phyloP scores from a whole-genome alignment of 805 yeast species.

The Maudiozyma saulgeensis region DNA sequence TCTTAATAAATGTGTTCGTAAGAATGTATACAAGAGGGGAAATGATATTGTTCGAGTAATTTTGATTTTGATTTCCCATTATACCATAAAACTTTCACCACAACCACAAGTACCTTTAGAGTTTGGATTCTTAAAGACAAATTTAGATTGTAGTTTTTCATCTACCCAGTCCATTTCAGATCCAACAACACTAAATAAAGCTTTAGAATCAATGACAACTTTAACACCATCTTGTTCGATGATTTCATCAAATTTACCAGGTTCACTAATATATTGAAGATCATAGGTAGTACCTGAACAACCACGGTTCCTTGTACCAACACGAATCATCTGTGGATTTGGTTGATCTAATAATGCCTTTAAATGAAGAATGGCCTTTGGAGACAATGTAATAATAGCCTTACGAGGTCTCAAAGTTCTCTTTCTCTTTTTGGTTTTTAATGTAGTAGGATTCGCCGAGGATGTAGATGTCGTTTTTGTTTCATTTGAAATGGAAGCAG shows the following conservation, averaged over 20 bases:
- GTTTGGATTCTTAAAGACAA: conserved; percentile 91
- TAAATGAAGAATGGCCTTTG: conserved; percentile 68
- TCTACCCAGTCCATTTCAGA: conserved; percentile 98
- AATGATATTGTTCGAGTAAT: not conserved
- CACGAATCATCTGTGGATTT: conserved; percentile 77
- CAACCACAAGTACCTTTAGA: conserved; percentile 98
- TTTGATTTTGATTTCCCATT: conserved; percentile 7
- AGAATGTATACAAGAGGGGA: not conserved
- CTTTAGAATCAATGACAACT: conserved; percentile 90
- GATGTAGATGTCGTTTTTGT: not conserved
- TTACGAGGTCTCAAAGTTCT: conserved; percentile 77
- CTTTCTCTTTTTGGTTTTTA: conserved; percentile 34
- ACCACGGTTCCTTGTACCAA: conserved; percentile 93
- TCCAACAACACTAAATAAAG: conserved; percentile 89
- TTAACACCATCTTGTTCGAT: conserved; percentile 90
- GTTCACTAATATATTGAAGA: conserved; percentile 77
- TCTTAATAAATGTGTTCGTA: not conserved
- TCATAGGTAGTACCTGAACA: conserved; percentile 93
- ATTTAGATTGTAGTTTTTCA: conserved; percentile 79
- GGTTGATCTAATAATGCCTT: conserved; percentile 63
- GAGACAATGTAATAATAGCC: conserved; percentile 75
- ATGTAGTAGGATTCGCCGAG: not conserved
- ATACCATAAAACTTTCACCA: conserved; percentile 97
- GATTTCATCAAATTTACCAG: conserved; percentile 92
- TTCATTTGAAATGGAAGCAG: not conserved